Base-by-base conservation (phyloP, 805 yeast species). In the Candida tibetensis region DNA sequence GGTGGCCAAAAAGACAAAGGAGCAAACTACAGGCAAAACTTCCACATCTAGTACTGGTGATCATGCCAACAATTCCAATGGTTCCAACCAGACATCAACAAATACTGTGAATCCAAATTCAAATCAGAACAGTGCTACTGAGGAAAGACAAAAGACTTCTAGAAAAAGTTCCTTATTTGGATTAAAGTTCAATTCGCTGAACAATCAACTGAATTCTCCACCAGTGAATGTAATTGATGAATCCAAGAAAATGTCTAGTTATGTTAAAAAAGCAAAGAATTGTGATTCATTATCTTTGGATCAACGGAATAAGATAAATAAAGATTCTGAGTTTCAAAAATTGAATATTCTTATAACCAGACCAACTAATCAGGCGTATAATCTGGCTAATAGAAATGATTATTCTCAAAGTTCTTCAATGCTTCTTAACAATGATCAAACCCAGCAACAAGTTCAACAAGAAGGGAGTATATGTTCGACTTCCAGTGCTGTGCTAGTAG, bases 81-180 rank as follows among this genome's bases (percentile, higher is more conserved):
- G 25, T 14, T 34, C 32, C n/a, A 30, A 17, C 17, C 34, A 25
- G 32, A 19, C 32, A 28, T 17, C 27, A 22, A 21, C 34, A 18
- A 34, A 16, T 12, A 27, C 12, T 8, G 17, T n/a, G 19, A 28
- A 19, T 17, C 21, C 19, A 5, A 27, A 34, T 15, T 16, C 17
- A 13, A 27, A 12, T 12, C 30, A 19, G 4, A 23, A 28, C n/a
- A 30, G 27, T 26, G 29, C 32, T 28, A 34, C 26, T 15, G 52
- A 51, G 28, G 55, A 59, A 30, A 44, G 44, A 32, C 51, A 61
- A 15, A 52, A 49, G 36, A 44, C 55, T 12, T 48, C 60, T 4
- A 51, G 66, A 22, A 62, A 67, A 38, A 64, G 66, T 7, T 57
- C 68, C n/a, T 39, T 69, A 7, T 68, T 69, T 45, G 72, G 72